Evolutionary conservation across 805 yeast species (phyloP).

Genomic region (Candida dajiaensis): DNA sequence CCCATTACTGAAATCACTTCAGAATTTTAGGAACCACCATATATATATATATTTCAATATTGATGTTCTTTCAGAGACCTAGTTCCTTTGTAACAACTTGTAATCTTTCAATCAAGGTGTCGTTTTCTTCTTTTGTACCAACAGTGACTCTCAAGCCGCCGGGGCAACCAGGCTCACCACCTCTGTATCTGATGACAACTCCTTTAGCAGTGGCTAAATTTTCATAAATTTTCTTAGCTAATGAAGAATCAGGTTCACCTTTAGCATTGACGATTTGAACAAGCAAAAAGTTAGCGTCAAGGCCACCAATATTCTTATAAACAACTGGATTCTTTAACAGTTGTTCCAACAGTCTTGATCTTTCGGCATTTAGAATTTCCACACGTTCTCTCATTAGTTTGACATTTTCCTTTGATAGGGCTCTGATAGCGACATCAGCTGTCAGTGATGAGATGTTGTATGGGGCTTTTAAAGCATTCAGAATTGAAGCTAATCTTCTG

Average conservation of each 20-base stretch:
- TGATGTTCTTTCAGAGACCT: background rate
- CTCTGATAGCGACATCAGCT: conserved; percentile 67
- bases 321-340: conserved; percentile 55
- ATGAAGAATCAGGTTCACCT: conserved; percentile 60
- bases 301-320: conserved; percentile 74
- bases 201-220: conserved; percentile 63
- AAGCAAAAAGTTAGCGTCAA: conserved; percentile 81
- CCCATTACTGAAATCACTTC: conserved; percentile 10
- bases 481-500: conserved; percentile 51
- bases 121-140: conserved; percentile 78
- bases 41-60: background rate
- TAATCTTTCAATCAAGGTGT: conserved; percentile 46
- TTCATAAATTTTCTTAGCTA: conserved; percentile 63
- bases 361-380: conserved; percentile 44
- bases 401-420: conserved; percentile 56
- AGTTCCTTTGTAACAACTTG: conserved; percentile 25
- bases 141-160: conserved; percentile 86
- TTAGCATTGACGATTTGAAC: conserved; percentile 58
- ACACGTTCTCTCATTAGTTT: conserved; percentile 52
- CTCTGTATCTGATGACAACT: conserved; percentile 89
- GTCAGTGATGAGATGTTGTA: conserved; percentile 86
- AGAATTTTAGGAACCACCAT: conserved; percentile 2
- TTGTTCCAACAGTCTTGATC: conserved; percentile 45
- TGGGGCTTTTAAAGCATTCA: conserved; percentile 94
- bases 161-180: conserved; percentile 79